Base-by-base conservation (phyloP, 2,329 filamentous ascomycete genomes). In the Calycina herbarum region DNA sequence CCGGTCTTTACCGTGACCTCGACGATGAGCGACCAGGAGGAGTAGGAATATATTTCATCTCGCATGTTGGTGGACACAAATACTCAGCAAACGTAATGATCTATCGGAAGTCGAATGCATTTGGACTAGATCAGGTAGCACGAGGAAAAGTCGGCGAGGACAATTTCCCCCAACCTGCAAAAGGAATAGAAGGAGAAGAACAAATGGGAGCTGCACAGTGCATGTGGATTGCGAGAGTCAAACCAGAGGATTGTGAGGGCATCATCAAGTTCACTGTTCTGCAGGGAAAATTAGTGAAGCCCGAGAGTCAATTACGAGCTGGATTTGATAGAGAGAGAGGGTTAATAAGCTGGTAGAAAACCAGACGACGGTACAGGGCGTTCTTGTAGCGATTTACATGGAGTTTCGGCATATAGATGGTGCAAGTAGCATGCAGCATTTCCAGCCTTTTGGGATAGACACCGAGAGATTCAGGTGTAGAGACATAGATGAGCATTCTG, bases 1-100 rank as follows among this genome's bases (percentile, higher is more conserved):
- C 96, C 13, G 94, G 93, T 0, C 80, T 99, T 24, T 94, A 90
- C 77, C 88, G 95, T 35, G 94, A 98, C 76, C 80, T 95, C 58
- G 88, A 96, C 75, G 95, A 99, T 76, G 89, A 93, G 77, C 82
- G 95, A 65, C 93, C 94, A 0, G 94, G 94, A 11, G 95, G 95
- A 13, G 94, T 97, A 5, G 94, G 93, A 0, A 92, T 99, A 70
- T 97, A 97, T 80, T 98, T 97, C 76, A 96, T 98, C 75, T 94
- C 89, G 71, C 95, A 99, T 75, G 93, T 97, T 2, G 95, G 95
- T 33, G 95, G 95, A 0, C 95, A 99, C 82, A 97, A 97, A 81
- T 98, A 96, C 79, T 89, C 89, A 58, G 95, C 95, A 33, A 99
- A 99, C 74, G 87, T 98, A 72, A 91, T 99, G 82, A 83, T 99